Conservation (phyloP, 2,329 filamentous ascomycete species). For the Graphiopsis chlorocephala region DNA sequence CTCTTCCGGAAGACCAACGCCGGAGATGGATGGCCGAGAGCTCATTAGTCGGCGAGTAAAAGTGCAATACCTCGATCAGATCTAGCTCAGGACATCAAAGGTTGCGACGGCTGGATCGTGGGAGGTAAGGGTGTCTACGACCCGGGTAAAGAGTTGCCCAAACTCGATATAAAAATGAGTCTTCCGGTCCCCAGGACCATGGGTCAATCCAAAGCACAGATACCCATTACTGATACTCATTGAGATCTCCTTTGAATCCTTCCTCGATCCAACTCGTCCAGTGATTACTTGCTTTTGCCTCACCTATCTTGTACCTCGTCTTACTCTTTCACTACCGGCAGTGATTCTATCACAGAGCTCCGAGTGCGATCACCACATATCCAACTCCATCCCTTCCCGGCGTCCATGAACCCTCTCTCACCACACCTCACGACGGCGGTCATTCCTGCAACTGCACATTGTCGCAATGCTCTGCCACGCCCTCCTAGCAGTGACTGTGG, state of each 20-base stretch:
- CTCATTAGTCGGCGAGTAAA: conserved; percentile 6
- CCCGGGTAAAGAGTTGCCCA: not conserved
- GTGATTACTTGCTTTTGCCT: not conserved
- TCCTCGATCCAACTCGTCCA: not conserved
- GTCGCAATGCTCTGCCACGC: conserved; percentile 21
- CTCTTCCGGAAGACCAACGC: not conserved
- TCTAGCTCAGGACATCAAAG: not conserved
- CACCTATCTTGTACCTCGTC: not conserved
- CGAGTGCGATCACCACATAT: not conserved
- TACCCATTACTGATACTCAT: not conserved
- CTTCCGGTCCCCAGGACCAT: not conserved
- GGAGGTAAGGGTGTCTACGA: not conserved
- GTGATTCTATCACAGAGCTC: not conserved
- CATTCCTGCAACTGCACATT: not conserved
- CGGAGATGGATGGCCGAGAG: conserved; percentile 9
- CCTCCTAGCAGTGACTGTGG: conserved; percentile 18
- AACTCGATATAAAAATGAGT: not conserved
- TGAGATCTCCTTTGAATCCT: conserved; percentile 1
- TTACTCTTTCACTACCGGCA: not conserved
- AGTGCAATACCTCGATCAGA: conserved; percentile 14
- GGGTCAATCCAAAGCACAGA: conserved; percentile 14
- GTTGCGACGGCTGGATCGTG: not conserved
- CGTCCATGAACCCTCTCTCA: not conserved
- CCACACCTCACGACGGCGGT: not conserved
- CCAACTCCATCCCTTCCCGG: not conserved